Percentiles rank a stretch among this genome's conserved stretches.
These are phyloP conservation scores for Saturnispora hagleri DNA, from an alignment of 805 yeast species.

Conservation along the genomic window DNA sequence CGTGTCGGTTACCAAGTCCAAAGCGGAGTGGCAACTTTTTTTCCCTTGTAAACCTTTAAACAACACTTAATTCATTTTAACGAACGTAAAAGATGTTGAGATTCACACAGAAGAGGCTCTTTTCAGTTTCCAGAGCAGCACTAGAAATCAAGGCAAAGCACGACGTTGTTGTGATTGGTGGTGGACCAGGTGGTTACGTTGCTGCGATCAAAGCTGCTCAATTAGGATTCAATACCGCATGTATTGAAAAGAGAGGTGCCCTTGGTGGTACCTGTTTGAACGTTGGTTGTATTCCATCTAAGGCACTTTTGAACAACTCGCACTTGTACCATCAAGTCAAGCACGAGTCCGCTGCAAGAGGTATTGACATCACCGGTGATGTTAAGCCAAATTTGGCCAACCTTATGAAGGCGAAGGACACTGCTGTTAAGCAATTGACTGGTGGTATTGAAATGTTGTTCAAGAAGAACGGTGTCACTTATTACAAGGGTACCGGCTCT, in stretches of 20 bases:
- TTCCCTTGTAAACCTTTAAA: background rate
- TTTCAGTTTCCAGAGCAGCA: constrained; percentile 23
- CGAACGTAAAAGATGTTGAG: constrained; percentile 21
- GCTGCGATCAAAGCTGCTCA: constrained; percentile 99
- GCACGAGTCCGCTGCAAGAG: constrained; percentile 78
- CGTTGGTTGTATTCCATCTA: constrained; percentile 98
- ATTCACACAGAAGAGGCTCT: constrained; percentile 24
- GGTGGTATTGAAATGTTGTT: constrained; percentile 90
- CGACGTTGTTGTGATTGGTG: constrained; percentile 93
- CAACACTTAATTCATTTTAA: background rate
- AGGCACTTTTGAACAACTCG: constrained; percentile 89
- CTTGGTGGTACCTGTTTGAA: constrained; percentile 98
- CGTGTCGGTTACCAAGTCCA: constrained; percentile 1
- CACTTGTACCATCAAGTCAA: constrained; percentile 83
- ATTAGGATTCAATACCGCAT: constrained; percentile 87
- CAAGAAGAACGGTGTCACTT: constrained; percentile 91
- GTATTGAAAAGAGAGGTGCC: constrained; percentile 92
- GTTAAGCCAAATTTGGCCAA: constrained; percentile 66
- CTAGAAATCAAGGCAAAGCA: constrained; percentile 33
- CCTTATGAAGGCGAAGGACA: constrained; percentile 88
- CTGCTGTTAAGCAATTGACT: constrained; percentile 81
- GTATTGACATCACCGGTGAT: constrained; percentile 70
- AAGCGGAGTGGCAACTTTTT: constrained; percentile 1
- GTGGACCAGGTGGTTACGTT: constrained; percentile 99
- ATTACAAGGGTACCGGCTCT: constrained; percentile 89